These are phyloP conservation scores for Fistulifera pelliculosa DNA, from an alignment of 108 stramenopile species.

Conservation along the genomic window DNA sequence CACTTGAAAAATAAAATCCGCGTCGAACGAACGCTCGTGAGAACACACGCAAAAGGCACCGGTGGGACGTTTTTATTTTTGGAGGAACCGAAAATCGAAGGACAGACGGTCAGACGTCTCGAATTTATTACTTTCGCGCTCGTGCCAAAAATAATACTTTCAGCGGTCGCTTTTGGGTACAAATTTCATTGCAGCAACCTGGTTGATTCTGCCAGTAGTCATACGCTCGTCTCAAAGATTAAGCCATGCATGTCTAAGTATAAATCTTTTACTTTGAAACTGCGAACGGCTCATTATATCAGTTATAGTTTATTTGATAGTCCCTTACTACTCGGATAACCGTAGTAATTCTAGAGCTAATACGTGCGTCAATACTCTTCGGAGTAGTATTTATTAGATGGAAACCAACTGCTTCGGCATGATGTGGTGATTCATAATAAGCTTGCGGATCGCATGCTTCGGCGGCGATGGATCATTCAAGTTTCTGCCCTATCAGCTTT, in stretches of 20 bases:
- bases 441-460: constrained; percentile 80
- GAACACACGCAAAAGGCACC: too few relatives aligned
- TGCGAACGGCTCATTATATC: constrained; percentile 99
- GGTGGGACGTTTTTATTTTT: too few relatives aligned
- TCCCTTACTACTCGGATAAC: constrained; percentile 98
- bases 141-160: too few relatives aligned
- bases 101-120: too few relatives aligned
- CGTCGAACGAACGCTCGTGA: too few relatives aligned
- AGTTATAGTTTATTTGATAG: constrained; percentile 99
- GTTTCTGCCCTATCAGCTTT: constrained; percentile 98
- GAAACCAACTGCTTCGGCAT: constrained; percentile 88
- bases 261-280: constrained; percentile 86
- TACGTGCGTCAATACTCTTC: constrained; percentile 89
- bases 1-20: too few relatives aligned
- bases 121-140: too few relatives aligned
- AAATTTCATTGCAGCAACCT: constrained; percentile 58
- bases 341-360: constrained; percentile 98
- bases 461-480: constrained; percentile 89
- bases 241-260: constrained; percentile 99
- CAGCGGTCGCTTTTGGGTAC: too few relatives aligned
- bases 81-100: too few relatives aligned
- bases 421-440: constrained; percentile 95
- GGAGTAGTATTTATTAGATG: constrained; percentile 93
- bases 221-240: constrained; percentile 99
- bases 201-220: constrained; percentile 99